Conservation (phyloP, 257 asterid genomes). For the Cruciata laevipes region DNA sequence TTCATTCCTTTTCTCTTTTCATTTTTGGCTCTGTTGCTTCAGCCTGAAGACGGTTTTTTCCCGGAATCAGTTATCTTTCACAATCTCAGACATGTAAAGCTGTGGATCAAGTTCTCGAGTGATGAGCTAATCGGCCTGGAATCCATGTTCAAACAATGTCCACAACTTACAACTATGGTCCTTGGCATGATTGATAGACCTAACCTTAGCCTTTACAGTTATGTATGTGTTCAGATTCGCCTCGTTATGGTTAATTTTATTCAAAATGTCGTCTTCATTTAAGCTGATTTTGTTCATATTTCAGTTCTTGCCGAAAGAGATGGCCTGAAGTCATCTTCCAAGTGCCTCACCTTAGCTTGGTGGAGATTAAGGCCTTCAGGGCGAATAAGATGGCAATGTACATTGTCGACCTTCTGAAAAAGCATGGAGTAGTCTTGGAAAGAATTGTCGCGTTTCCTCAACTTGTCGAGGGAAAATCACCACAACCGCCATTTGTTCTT, state of each 20-base stretch:
- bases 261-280: too few species aligned
- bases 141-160: not conserved
- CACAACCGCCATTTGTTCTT: not conserved
- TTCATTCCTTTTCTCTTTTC: too few species aligned
- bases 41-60: not conserved
- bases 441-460: not conserved
- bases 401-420: not conserved
- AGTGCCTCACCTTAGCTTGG: not conserved
- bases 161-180: not conserved
- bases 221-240: too few species aligned
- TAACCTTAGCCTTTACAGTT: too few species aligned
- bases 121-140: not conserved
- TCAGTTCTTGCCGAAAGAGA: not conserved
- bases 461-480: not conserved
- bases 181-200: not conserved
- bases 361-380: not conserved
- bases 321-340: not conserved
- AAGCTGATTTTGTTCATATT: not conserved
- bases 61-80: not conserved
- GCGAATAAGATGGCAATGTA: not conserved
- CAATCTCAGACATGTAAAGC: not conserved
- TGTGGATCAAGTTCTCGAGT: not conserved
- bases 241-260: too few species aligned
- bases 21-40: not conserved
- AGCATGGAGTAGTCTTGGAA: slow-evolving; percentile 1